Evolutionary conservation across 306 rosid species (phyloP).

Genomic region (Herpetospermum pedunculosum): DNA sequence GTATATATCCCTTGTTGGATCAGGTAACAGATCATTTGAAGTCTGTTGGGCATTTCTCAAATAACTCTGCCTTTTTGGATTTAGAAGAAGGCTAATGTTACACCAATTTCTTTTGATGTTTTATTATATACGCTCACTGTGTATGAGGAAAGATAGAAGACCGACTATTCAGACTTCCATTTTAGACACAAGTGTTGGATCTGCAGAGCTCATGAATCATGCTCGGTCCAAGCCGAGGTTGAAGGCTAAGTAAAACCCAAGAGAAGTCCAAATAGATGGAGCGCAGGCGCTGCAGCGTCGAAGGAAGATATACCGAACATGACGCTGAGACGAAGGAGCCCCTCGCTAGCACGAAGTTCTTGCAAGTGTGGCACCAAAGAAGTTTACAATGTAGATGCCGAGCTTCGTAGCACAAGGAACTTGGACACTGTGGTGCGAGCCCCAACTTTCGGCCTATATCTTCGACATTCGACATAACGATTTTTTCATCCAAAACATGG

Average conservation of each 20-base stretch:
- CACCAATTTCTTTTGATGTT: background rate
- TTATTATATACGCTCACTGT: background rate
- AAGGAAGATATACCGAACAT: background rate
- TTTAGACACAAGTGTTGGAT: background rate
- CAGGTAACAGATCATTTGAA: conserved; percentile 49
- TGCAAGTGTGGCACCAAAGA: background rate
- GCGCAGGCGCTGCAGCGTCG: background rate
- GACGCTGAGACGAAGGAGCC: background rate
- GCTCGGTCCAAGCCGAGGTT: background rate
- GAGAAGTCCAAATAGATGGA: background rate
- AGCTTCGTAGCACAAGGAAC: background rate
- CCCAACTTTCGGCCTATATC: background rate
- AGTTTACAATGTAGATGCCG: too few relatives aligned
- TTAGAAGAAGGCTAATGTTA: background rate
- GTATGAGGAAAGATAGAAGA: background rate
- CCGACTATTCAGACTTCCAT: background rate
- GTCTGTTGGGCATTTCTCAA: conserved; percentile 12
- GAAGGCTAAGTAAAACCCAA: background rate
- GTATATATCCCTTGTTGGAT: conserved; percentile 29
- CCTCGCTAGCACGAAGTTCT: background rate
- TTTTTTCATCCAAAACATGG: background rate
- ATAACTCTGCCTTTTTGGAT: background rate
- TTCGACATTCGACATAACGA: background rate
- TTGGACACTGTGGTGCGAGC: too few relatives aligned
- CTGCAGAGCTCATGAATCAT: background rate